Evolutionary conservation across 2,329 filamentous ascomycete species (phyloP), one percentile per base, ranked within the genome.

Genomic region (Cladobotryum mycophilum): DNA sequence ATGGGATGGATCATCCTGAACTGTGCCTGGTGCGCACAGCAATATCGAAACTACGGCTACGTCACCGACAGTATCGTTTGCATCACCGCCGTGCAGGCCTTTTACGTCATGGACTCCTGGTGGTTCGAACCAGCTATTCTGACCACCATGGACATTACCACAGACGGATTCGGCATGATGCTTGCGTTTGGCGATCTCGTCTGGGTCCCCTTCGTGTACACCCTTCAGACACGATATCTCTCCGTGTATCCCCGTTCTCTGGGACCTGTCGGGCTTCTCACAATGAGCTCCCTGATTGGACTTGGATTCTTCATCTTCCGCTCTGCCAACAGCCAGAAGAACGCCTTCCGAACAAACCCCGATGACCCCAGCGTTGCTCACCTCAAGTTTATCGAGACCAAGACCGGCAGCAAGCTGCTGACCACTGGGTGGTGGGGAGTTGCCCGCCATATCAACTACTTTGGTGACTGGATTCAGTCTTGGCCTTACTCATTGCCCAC

Each of bases 91-190:
- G 85, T 91, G 52, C 92, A 97, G 69, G 76, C 80, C 1, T 69
- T 95, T 53, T 97, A 97, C 68, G 82, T 90, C 5, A 72, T 96
- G 35, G 92, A 97, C 65, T 83, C 84, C 7, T 82, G 89, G 56
- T 90, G 85, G 74, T 93, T 92, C 79, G 92, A 97, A 67, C 79
- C 88, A 0, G 86, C 89, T 2, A 86, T 96, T 55, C 73, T 96
- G 56, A 96, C 91, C 1, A 96, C 90, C 33, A 96, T 97, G 71
- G 92, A 97, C 64, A 86, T 96, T 58, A 95, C 86, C 47, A 88
- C 84, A 40, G 92, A 97, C 61, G 92, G 92, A 5, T 96, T 97
- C 60, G 92, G 92, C 48, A 89, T 89, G 73, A 97, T 97, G 92
- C 78, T 97, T 34, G 77, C 88, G 2, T 96, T 96, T 65, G 92